A percentile compares a stretch with the other conserved stretches of the same genome.
Evolutionary conservation across 2,329 filamentous ascomycete genomes (phyloP).

Genomic region (Neonectria sp.): DNA sequence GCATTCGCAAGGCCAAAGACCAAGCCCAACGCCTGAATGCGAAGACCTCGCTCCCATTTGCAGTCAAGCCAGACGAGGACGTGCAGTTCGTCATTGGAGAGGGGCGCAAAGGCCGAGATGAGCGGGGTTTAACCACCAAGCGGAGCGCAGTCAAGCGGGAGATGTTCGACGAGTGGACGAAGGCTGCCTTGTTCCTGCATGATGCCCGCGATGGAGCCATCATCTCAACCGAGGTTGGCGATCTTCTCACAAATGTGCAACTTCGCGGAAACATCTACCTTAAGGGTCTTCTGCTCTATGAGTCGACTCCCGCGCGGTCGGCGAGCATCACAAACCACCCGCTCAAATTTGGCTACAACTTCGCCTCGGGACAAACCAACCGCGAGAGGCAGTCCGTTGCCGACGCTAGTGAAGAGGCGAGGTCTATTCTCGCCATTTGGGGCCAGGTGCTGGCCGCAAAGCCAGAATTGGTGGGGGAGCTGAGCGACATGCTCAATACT

Average conservation of each 20-base stretch:
- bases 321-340: conserved; percentile 27
- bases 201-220: not conserved
- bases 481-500: conserved; percentile 32
- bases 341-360: conserved; percentile 36
- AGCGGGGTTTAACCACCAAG: not conserved
- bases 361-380: conserved; percentile 8
- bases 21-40: not conserved
- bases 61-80: not conserved
- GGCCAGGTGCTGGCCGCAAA: conserved; percentile 12
- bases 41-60: conserved; percentile 11
- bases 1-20: not conserved
- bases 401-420: conserved; percentile 15
- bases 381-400: conserved; percentile 15
- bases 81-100: conserved; percentile 27
- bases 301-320: not conserved
- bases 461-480: conserved; percentile 5
- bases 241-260: conserved; percentile 14
- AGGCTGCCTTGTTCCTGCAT: conserved; percentile 26
- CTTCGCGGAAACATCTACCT: conserved; percentile 26
- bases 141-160: conserved; percentile 6
- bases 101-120: not conserved
- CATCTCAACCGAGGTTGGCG: conserved; percentile 15
- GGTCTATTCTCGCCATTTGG: conserved; percentile 34
- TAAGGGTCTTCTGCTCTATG: conserved; percentile 26
- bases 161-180: conserved; percentile 29